Percentiles rank a stretch among this genome's conserved stretches.
These are phyloP conservation scores for Penicillium nucicola DNA, from an alignment of 495 filamentous ascomycete species.

Conservation along the genomic window DNA sequence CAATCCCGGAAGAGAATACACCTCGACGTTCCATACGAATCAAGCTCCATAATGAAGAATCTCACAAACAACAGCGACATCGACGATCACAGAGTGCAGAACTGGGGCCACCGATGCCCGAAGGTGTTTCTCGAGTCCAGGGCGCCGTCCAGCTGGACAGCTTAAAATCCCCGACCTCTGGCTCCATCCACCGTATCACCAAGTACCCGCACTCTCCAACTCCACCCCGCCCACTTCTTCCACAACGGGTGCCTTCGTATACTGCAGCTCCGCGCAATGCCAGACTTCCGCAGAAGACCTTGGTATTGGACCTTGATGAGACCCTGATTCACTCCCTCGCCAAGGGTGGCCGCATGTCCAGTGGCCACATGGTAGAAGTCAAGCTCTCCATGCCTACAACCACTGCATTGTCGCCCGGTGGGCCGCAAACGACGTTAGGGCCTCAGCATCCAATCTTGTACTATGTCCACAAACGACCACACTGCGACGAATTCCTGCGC, in stretches of 20 bases:
- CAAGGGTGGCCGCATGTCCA: slow-evolving; percentile 92
- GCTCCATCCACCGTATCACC: slow-evolving; percentile 66
- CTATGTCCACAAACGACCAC: slow-evolving; percentile 95
- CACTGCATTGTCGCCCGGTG: slow-evolving; percentile 58
- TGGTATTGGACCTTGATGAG: slow-evolving; percentile 95
- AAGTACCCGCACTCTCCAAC: slow-evolving; percentile 86
- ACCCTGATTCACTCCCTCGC: slow-evolving; percentile 96
- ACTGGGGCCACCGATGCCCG: slow-evolving; percentile 27
- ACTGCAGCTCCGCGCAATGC: slow-evolving; percentile 46
- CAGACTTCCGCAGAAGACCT: slow-evolving; percentile 70
- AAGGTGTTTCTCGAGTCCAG: slow-evolving; percentile 27
- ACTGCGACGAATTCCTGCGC: slow-evolving; percentile 94
- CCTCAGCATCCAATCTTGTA: slow-evolving; percentile 96
- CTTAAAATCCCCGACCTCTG: slow-evolving; percentile 87
- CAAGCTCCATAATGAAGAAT: slow-evolving; percentile 82
- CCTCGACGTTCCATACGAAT: slow-evolving; percentile 82
- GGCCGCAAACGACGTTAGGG: slow-evolving; percentile 60
- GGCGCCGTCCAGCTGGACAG: slow-evolving; percentile 36
- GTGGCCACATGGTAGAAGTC: slow-evolving; percentile 98
- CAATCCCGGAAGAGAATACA: slow-evolving; percentile 58
- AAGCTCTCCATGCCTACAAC: slow-evolving; percentile 68
- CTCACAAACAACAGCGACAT: slow-evolving; percentile 51
- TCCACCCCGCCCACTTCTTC: slow-evolving; percentile 86
- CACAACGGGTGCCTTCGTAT: slow-evolving; percentile 81
- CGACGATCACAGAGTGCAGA: slow-evolving; percentile 36